phyloP scores from a whole-genome alignment of 2,329 filamentous ascomycete genomes.

The Xylariaceae sp. region DNA sequence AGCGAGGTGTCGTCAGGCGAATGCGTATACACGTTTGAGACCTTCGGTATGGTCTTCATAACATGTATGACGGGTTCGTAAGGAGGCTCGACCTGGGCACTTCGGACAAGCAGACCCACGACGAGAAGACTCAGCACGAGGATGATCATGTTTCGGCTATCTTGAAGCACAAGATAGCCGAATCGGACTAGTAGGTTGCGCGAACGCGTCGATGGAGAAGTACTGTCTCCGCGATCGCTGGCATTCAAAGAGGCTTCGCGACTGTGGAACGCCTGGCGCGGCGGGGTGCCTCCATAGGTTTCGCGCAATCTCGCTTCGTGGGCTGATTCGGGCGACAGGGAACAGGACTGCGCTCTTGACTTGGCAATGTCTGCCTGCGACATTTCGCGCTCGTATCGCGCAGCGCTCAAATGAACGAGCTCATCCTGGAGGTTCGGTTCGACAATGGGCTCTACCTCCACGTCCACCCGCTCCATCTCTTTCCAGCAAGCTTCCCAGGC shows the following conservation, averaged over 20 bases:
- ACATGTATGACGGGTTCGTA: slow-evolving; percentile 31
- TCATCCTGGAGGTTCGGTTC: slow-evolving; percentile 53
- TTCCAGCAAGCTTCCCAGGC: slow-evolving; percentile 93
- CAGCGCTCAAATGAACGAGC: slow-evolving; percentile 50
- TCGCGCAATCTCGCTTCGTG: slow-evolving; percentile 50
- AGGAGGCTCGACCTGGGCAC: slow-evolving; percentile 26
- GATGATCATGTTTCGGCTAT: slow-evolving; percentile 57
- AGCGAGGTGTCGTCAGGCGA: not conserved
- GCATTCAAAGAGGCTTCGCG: slow-evolving; percentile 29
- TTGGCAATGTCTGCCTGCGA: slow-evolving; percentile 28
- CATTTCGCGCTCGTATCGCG: slow-evolving; percentile 38
- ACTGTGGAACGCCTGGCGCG: slow-evolving; percentile 19
- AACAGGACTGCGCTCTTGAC: slow-evolving; percentile 29
- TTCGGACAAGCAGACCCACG: slow-evolving; percentile 43
- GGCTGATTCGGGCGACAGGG: slow-evolving; percentile 31
- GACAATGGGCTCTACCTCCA: slow-evolving; percentile 77
- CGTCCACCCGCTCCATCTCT: slow-evolving; percentile 98
- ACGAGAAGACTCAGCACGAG: slow-evolving; percentile 49
- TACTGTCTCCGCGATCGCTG: slow-evolving; percentile 30
- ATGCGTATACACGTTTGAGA: slow-evolving; percentile 8
- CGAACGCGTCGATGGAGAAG: slow-evolving; percentile 44
- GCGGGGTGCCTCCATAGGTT: slow-evolving; percentile 41
- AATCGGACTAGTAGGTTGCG: slow-evolving; percentile 51
- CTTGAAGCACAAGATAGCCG: slow-evolving; percentile 48
- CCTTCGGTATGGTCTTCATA: slow-evolving; percentile 24